These are phyloP conservation scores for Geranium incanum DNA, from an alignment of 441 rosid species.

Conservation along the genomic window DNA sequence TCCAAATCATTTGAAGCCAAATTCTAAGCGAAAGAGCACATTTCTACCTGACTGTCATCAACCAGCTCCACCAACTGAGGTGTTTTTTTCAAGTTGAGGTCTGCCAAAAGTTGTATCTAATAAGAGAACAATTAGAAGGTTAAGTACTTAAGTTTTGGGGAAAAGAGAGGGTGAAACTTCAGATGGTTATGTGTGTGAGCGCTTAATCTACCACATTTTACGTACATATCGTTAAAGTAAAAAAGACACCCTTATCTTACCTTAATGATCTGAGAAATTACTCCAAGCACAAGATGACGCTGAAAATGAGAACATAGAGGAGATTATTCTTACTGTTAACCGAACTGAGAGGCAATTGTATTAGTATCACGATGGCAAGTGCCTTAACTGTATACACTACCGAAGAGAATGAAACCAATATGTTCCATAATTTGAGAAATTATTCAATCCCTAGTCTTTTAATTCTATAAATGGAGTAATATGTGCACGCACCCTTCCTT, in stretches of 20 bases:
- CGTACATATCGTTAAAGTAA: constrained; percentile 2
- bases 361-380: not conserved
- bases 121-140: constrained; percentile 6
- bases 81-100: constrained; percentile 91
- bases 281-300: constrained; percentile 95
- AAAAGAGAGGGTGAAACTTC: constrained; percentile 13
- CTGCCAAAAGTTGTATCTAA: constrained; percentile 92
- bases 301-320: constrained; percentile 33
- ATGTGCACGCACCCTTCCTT: constrained; percentile 74
- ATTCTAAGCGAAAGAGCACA: constrained; percentile 3
- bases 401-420: not conserved
- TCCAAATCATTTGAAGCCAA: constrained; percentile 12
- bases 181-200: constrained; percentile 4
- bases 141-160: constrained; percentile 20
- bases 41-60: constrained; percentile 62
- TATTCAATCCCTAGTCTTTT: not conserved
- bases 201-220: not conserved
- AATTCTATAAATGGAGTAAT: constrained; percentile 1
- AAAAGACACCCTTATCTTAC: constrained; percentile 42
- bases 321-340: constrained; percentile 13
- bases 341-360: not conserved
- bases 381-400: constrained; percentile 10
- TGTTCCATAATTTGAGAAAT: not conserved
- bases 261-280: constrained; percentile 96
- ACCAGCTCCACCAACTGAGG: constrained; percentile 89